Evolutionary conservation across 1,139 yeast species (phyloP).

Genomic region (Yamadazyma diospyri): DNA sequence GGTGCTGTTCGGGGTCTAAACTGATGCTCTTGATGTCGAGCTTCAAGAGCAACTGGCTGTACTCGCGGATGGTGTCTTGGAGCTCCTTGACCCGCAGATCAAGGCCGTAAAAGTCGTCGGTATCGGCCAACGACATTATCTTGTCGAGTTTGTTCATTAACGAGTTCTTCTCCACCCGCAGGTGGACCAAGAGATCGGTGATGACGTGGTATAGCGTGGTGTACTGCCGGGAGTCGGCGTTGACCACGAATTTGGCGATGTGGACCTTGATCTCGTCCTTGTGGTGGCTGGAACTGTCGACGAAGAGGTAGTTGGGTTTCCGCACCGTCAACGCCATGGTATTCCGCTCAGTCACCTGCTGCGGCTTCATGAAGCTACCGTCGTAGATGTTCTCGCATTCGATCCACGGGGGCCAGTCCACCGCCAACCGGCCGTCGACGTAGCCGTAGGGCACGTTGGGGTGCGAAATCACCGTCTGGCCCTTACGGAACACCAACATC

Average conservation of each 20-base stretch:
- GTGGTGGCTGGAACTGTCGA: constrained; percentile 16
- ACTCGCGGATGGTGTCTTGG: constrained; percentile 53
- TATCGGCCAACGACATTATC: constrained; percentile 65
- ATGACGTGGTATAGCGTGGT: constrained; percentile 60
- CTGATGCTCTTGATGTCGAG: constrained; percentile 30
- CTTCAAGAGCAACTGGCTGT: constrained; percentile 41
- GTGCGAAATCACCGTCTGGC: constrained; percentile 21
- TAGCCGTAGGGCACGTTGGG: constrained; percentile 26
- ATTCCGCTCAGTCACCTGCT: constrained; percentile 60
- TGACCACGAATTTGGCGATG: constrained; percentile 65
- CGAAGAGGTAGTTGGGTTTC: constrained; percentile 62
- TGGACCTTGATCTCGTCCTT: constrained; percentile 45
- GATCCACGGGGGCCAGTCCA: constrained; percentile 82
- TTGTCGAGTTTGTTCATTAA: constrained; percentile 61
- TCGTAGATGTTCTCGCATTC: constrained; percentile 74
- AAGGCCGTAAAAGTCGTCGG: constrained; percentile 56
- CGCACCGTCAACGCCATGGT: constrained; percentile 61
- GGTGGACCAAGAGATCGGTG: constrained; percentile 62
- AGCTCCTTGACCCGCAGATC: constrained; percentile 49
- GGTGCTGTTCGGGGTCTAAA: constrained; percentile 22
- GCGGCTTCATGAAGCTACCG: constrained; percentile 49
- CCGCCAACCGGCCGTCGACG: constrained; percentile 18
- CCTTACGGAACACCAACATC: constrained; percentile 58
- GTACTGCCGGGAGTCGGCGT: constrained; percentile 74
- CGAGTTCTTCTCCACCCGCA: constrained; percentile 58